Evolutionary conservation across 495 filamentous ascomycete genomes (phyloP), one percentile per base, ranked within the genome.

Genomic region (Parathielavia appendiculata): DNA sequence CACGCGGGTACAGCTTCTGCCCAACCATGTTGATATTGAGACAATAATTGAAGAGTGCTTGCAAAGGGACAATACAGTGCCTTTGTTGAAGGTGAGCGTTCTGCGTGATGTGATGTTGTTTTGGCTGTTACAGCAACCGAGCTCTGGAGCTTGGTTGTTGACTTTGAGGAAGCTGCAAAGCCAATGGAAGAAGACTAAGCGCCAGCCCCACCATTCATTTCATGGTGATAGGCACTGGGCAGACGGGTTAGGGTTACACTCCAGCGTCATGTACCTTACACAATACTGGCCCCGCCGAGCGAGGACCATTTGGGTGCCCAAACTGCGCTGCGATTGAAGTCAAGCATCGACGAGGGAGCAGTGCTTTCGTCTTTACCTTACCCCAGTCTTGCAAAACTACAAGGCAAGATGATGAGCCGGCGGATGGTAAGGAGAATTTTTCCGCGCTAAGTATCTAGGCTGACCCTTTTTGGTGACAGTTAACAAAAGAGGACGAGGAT

Each of bases 401-500:
- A n/a, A 17, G 10, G 8, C 56, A 52, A 54, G 35, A 66, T 66
- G 66, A 73, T 66, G 56, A 75, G 66, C 44, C 70, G 73, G 16
- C 73, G 74, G 40, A 77, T 77, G 74, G 74, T 76, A 51, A 58
- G 65, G 17, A 30, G 26, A 4, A 2, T 22, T n/a, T 45, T 26
- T 10, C 16, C 11, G n/a, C 7, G 20, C 7, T 4, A 9, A 45
- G 19, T 19, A 22, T 23, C n/a, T 10, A 10, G 16, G 48, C 65
- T 67, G 43, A 67, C 59, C 5, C 1, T 32, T 23, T 20, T 23
- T 20, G 38, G 19, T 30, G 17, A 23, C 68, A 98, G 93, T 86
- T 98, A 61, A 89, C 89, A 16, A 91, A 86, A 69, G 93, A 95
- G 72, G 93, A 98, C 56, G 93, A 97, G 73, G 75, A 84, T 13